Percentiles rank a stretch among this genome's conserved stretches.
phyloP scores from a whole-genome alignment of 768 basidiomycete species.

The Tylopilus sp. region DNA sequence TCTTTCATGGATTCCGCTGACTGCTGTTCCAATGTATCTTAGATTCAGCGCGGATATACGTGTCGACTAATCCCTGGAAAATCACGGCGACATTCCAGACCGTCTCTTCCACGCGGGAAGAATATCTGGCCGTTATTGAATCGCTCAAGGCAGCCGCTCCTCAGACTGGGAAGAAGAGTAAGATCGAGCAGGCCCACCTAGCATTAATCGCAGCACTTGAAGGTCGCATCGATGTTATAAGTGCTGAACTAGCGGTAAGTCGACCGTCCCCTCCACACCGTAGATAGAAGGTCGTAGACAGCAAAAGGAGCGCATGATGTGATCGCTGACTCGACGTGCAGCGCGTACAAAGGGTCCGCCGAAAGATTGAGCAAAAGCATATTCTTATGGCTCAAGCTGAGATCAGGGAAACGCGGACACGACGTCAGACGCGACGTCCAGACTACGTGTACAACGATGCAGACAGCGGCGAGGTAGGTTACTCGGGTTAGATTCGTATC shows the following conservation, averaged over 20 bases:
- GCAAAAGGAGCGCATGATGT: slow-evolving; percentile 9
- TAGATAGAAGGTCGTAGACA: slow-evolving; percentile 13
- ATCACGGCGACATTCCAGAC: slow-evolving; percentile 73
- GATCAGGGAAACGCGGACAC: slow-evolving; percentile 74
- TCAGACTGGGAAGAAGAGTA: slow-evolving; percentile 48
- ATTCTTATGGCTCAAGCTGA: slow-evolving; percentile 70
- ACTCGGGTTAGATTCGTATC: slow-evolving; percentile 13
- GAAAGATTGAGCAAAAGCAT: slow-evolving; percentile 66
- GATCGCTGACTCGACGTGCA: slow-evolving; percentile 34
- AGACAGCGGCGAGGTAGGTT: slow-evolving; percentile 55
- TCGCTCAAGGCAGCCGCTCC: slow-evolving; percentile 52
- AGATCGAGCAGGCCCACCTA: slow-evolving; percentile 59
- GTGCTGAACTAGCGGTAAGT: slow-evolving; percentile 70
- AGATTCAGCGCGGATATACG: slow-evolving; percentile 85
- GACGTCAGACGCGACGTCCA: slow-evolving; percentile 66
- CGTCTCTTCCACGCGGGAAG: slow-evolving; percentile 66
- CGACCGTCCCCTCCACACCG: slow-evolving; percentile 1
- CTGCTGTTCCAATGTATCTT: slow-evolving; percentile 31
- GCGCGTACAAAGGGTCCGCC: slow-evolving; percentile 69
- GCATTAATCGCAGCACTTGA: slow-evolving; percentile 61
- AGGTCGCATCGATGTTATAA: slow-evolving; percentile 60
- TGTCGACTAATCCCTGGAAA: slow-evolving; percentile 90
- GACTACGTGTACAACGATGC: slow-evolving; percentile 79
- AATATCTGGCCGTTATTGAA: slow-evolving; percentile 66
- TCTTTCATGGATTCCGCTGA: slow-evolving; percentile 33